Conservation (phyloP, 257 asterid species). For the Rubia yunnanensis region DNA sequence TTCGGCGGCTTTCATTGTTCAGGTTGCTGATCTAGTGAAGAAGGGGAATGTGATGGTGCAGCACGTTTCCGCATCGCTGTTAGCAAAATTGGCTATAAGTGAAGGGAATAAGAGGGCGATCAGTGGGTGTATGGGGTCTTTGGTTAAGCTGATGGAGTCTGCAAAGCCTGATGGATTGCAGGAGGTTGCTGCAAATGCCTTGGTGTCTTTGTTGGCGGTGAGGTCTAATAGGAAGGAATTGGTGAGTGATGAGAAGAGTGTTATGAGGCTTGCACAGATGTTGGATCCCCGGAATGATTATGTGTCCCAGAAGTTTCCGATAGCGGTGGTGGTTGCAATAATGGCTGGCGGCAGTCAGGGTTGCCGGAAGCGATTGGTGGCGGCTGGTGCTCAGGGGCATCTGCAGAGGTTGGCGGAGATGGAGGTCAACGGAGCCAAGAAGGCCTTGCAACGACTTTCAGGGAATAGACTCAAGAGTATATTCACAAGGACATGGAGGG, state of each 20-base stretch:
- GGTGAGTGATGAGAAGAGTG: constrained; percentile 75
- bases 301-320: constrained; percentile 70
- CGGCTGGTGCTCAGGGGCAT: constrained; percentile 57
- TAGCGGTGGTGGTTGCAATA: constrained; percentile 59
- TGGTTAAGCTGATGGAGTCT: constrained; percentile 82
- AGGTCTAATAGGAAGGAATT: constrained; percentile 65
- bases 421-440: constrained; percentile 74
- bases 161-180: constrained; percentile 87
- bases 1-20: constrained; percentile 48
- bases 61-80: constrained; percentile 71
- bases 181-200: constrained; percentile 80
- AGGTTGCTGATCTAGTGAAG: constrained; percentile 54
- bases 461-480: constrained; percentile 65
- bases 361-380: constrained; percentile 68
- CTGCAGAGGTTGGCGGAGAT: constrained; percentile 61
- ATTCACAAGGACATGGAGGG: constrained; percentile 72
- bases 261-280: constrained; percentile 67
- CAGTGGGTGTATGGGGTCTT: constrained; percentile 59
- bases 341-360: constrained; percentile 89
- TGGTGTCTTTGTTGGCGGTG: constrained; percentile 57
- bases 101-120: constrained; percentile 68
- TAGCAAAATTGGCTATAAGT: constrained; percentile 54
- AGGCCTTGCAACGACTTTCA: constrained; percentile 85
- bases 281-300: constrained; percentile 61
- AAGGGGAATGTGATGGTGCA: constrained; percentile 68